Percentiles rank a stretch among this genome's conserved stretches.
Evolutionary conservation across 1,139 yeast genomes (phyloP).

Genomic region (Candida dubliniensis): DNA sequence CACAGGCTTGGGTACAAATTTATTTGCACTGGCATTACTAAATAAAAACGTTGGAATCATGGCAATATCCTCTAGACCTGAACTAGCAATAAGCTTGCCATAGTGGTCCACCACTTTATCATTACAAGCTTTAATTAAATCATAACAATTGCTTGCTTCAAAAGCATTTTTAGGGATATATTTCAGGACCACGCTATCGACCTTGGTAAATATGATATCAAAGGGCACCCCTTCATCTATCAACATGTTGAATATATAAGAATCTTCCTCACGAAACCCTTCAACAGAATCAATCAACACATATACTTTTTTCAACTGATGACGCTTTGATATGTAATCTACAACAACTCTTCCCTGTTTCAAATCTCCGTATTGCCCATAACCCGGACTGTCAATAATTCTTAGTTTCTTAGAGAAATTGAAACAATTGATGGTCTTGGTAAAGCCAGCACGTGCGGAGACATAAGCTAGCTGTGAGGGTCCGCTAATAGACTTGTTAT

Average conservation of each 20-base stretch:
- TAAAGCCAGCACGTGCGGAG: constrained; percentile 67
- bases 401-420: constrained; percentile 63
- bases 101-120: constrained; percentile 25
- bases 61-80: constrained; percentile 24
- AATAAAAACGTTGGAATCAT: constrained; percentile 36
- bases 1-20: constrained; percentile 21
- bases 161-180: constrained; percentile 12
- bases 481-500: constrained; percentile 25
- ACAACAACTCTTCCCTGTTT: constrained; percentile 69
- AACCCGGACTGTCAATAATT: constrained; percentile 84
- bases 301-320: constrained; percentile 56
- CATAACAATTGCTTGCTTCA: constrained; percentile 4
- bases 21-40: constrained; percentile 32
- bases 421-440: constrained; percentile 74
- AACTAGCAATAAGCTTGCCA: constrained; percentile 11
- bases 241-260: constrained; percentile 50
- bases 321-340: constrained; percentile 57
- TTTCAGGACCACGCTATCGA: constrained; percentile 51
- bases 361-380: constrained; percentile 63
- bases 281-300: constrained; percentile 58
- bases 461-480: constrained; percentile 49
- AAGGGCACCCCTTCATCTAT: constrained; percentile 60
- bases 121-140: constrained; percentile 24
- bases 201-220: constrained; percentile 75
- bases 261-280: constrained; percentile 62